Percentiles rank a stretch among this genome's conserved stretches.
phyloP scores from a whole-genome alignment of 192 early-diverging fungal species.

The Coemansia sp. region DNA sequence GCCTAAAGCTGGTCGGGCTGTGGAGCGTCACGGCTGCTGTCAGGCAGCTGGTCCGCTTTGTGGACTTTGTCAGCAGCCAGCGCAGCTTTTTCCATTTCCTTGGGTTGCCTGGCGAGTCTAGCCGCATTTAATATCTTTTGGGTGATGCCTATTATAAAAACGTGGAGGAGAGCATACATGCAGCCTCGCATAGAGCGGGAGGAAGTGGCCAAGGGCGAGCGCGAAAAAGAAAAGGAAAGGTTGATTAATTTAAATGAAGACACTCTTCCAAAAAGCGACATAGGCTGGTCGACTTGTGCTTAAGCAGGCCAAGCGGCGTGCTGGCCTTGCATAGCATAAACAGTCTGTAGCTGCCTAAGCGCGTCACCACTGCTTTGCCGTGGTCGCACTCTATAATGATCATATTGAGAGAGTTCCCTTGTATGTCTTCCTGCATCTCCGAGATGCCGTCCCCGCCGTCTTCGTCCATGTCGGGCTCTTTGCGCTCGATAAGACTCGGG shows the following conservation, averaged over 20 bases:
- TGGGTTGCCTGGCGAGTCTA: slow-evolving; percentile 19
- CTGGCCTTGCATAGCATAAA: slow-evolving; percentile 31
- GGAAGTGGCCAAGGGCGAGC: background rate
- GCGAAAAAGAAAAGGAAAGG: background rate
- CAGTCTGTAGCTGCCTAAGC: slow-evolving; percentile 32
- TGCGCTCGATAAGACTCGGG: slow-evolving; percentile 31
- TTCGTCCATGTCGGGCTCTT: slow-evolving; percentile 35
- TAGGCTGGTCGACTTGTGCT: slow-evolving; percentile 31
- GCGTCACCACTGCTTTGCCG: slow-evolving; percentile 31
- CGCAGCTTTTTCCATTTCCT: slow-evolving; percentile 67
- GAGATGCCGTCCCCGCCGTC: slow-evolving; percentile 25
- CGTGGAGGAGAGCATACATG: background rate
- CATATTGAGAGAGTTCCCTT: slow-evolving; percentile 32
- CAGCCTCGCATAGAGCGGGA: background rate
- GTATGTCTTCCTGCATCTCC: slow-evolving; percentile 22
- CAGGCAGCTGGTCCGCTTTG: slow-evolving; percentile 63
- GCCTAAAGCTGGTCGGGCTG: slow-evolving; percentile 82
- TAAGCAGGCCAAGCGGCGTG: slow-evolving; percentile 41
- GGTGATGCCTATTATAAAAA: background rate
- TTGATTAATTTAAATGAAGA: slow-evolving; percentile 12
- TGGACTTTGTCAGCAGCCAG: slow-evolving; percentile 71
- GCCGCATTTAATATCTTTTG: slow-evolving; percentile 13
- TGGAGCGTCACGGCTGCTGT: slow-evolving; percentile 83
- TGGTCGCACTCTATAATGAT: slow-evolving; percentile 41
- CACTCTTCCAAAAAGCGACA: slow-evolving; percentile 31